Evolutionary conservation across 306 rosid species (phyloP), one percentile per base, ranked within the genome.

Genomic region (Quercus bicolor): DNA sequence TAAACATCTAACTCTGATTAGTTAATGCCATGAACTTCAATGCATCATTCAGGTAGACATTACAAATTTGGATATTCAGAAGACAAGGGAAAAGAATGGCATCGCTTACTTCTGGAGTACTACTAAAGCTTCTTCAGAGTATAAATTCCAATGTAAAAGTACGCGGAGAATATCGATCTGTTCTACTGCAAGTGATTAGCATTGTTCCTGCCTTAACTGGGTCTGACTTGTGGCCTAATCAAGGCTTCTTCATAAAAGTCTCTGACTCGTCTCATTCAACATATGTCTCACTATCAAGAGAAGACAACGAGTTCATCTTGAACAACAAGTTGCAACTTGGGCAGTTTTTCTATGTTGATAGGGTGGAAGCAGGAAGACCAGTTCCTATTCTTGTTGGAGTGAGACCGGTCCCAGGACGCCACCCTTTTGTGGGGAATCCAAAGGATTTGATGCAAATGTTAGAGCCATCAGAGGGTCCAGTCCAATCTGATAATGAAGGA

Each of bases 181-280:
- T 90, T 60, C 93, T 95, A 71, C 84, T 95, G 65, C 98, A 95
- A 78, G 96, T 90, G 77, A 91, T 95, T 74, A 88, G 99, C 83
- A 93, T 93, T 57, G 92, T 88, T 70, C 99, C 98, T 11, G 98
- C 96, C 20, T 86, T 95, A 68, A 81, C 82, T 8, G 99, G 98
- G n/a, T 91, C 91, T 0, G 99, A 91, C 69, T 65, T 95, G 21
- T 95, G 98, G 98, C 98, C 98, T 66, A 90, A 95, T 75, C 90
- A 85, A 60, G 94, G 99, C 23, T 95, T 91, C 91, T 95, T 91
- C 81, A 26, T 95, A 10, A 95, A 95, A 86, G 96, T 95, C 40
- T 95, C 99, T 0, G 98, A 95, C 77, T 95, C 99, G 45, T 91
- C 97, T 52, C 98, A 93, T 75, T 91, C 98, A 37, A 95, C 96